Base-by-base conservation (phyloP, 2,329 filamentous ascomycete genomes). In the Aspergillus sp. region DNA sequence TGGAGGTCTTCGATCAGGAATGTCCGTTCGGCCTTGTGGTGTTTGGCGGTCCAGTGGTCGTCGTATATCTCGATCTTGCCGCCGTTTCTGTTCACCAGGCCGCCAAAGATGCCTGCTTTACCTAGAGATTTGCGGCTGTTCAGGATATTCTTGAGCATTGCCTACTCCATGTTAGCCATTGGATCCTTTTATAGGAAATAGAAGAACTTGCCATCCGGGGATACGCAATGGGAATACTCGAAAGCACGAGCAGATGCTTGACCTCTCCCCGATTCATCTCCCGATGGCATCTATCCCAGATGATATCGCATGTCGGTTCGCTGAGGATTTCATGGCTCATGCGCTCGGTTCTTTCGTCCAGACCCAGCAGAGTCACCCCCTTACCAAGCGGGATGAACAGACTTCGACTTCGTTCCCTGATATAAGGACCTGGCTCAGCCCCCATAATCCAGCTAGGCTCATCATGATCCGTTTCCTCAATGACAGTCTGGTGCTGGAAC, bases 21-120 rank as follows among this genome's bases (percentile, higher is more conserved):
- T 53, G 84, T 88, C 44, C 93, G 83, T 69, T 98, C 93, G 22
- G 82, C 78, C 65, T 97, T 98, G 73, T 97, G 90, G 62, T 90
- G 88, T 64, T 89, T 95, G 33, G 91, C 88, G 1, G 91, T 96
- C 93, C 93, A 98, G 64, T 98, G 91, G 66, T 97, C 93, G 63
- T 96, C 91, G 7, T 95, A 74, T 12, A 97, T 87, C 67, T 97
- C 93, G 5, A 93, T 86, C 15, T 89, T 89, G 19, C 89, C 90
- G 61, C 96, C 90, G 58, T 95, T 90, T 56, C 86, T 86, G 71
- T 95, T 95, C 35, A 95, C 75, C 39, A 94, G 82, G 10, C 78
- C 78, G 50, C 89, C 88, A 45, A 97, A 77, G 56, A 94, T 69
- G 1, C 91, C 90, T 32, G 85, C 80, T 60, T 88, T 86, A 35